Base-by-base conservation (phyloP, 129 eudicot genomes). In the Flaveria brownii region DNA sequence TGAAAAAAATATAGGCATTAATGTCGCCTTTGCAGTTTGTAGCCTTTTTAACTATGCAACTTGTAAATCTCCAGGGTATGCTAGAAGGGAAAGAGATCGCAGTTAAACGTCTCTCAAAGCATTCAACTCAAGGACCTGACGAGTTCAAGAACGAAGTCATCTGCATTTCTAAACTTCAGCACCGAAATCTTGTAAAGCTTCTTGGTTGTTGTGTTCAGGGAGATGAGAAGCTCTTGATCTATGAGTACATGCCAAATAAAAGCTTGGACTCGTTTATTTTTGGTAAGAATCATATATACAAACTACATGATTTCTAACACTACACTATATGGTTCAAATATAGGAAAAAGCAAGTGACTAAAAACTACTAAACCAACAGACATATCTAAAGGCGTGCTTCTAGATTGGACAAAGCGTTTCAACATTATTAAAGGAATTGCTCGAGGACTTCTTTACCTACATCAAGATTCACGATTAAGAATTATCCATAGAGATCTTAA, bases 401-500 rank as follows among this genome's bases (percentile, higher is more conserved):
- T 82, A 26, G 78, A 77, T 73, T 82, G 86, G 86, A 36, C 60
- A 33, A 68, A 42, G 39, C 65, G 86, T 6, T 82, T 82, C 52
- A 68, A 77, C 41, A 82, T 82, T 9, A 82, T 82, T 30, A 82
- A 82, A 50, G 82, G 86, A 70, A 82, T 77, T 72, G 78, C 86
- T 22, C 68, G 86, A 33, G 86, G 86, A 65, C 82, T 82, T 55
- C 57, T 82, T n/a, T 82, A 82, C 66, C 68, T 77, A 46, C 82
- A 82, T 78, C 86, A 82, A 49, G 86, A 82, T 72, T 82, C 86
- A 17, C 65, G 86, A 67, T 62, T 82, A 30, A 47, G 82, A 72
- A 82, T 82, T 30, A 82, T 82, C 41, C 86, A 82, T 67, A 82
- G 86, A 82, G 86, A 82, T 23, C 82, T 82, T 16, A 82, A 82